Evolutionary conservation across 1,139 yeast genomes (phyloP), one percentile per base, ranked within the genome.

Genomic region (Nakaseomyces uthaithaninus): DNA sequence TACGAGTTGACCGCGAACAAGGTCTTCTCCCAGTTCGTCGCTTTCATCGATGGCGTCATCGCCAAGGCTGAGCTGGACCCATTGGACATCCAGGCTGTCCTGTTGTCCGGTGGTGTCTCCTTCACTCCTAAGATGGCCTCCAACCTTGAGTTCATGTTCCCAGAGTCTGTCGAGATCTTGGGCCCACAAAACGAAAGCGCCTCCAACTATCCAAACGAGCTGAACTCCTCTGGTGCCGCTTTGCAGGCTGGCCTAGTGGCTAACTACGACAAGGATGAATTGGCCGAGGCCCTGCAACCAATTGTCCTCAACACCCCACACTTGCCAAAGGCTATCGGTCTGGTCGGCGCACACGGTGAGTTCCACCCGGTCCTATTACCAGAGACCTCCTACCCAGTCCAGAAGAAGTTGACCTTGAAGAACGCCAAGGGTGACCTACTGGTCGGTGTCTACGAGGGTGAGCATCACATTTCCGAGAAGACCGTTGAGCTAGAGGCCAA

Each of bases 151-250:
- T 70, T 73, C 48, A 60, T 86, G 42, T 89, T 91, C 77, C 89
- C 93, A 47, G 94, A 84, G 62, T 63, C 80, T 44, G 85, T 94
- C 43, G 72, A 65, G 41, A 74, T 89, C 43, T 71, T 80, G 48
- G 80, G 97, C 19, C 95, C 97, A 51, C 69, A 74, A 45, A 87
- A 81, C 62, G 53, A 83, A 49, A 83, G 83, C 65, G 87, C 94
- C 42, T 60, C 81, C 46, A 78, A 82, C 69, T 51, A 58, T 45
- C 96, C 99, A 47, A 77, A 85, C 56, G 98, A 93, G 68, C 73
- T 87, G 58, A 72, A 82, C 51, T 80, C 94, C 51, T 82, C 94
- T 62, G 99, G 99, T 67, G 94, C 95, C 47, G 96, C 98, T 45
- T 74, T 91, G 61, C 98, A 93, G 72, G 98, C 96, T 39, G 77